Evolutionary conservation across 192 early-diverging fungal species (phyloP).

Genomic region (Hyaloraphidium curvatum): DNA sequence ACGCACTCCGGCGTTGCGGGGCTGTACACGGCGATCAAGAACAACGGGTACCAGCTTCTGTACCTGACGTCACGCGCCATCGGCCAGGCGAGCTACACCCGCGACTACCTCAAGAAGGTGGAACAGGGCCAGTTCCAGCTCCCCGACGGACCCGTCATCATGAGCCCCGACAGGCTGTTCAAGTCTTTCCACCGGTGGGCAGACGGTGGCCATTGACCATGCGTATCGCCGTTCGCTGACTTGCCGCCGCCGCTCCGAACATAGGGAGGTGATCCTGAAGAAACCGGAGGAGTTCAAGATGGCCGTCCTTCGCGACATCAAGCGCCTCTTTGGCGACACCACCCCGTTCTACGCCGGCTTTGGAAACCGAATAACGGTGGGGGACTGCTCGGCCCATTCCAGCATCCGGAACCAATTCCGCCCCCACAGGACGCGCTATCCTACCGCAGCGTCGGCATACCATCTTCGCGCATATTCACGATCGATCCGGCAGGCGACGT

Average conservation of each 20-base stretch:
- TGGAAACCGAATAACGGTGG: slow-evolving; percentile 5
- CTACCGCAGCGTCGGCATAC: slow-evolving; percentile 84
- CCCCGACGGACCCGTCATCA: slow-evolving; percentile 85
- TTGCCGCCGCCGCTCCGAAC: too few species aligned
- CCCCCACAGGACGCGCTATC: slow-evolving; percentile 58
- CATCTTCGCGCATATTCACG: slow-evolving; percentile 84
- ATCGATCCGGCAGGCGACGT: slow-evolving; percentile 83
- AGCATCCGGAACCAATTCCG: too few species aligned
- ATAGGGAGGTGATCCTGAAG: slow-evolving; percentile 74
- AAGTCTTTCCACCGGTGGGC: slow-evolving; percentile 61
- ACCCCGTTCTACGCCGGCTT: slow-evolving; percentile 82
- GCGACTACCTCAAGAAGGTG: slow-evolving; percentile 78
- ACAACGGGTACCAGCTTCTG: slow-evolving; percentile 86
- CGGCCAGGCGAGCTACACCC: slow-evolving; percentile 78
- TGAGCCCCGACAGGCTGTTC: slow-evolving; percentile 87
- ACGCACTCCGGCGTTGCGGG: slow-evolving; percentile 92
- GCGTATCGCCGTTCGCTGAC: too few species aligned
- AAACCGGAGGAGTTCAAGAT: slow-evolving; percentile 97
- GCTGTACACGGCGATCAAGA: slow-evolving; percentile 80
- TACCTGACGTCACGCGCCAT: slow-evolving; percentile 91
- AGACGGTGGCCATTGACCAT: neutral
- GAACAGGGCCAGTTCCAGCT: slow-evolving; percentile 72
- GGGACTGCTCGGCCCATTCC: neutral
- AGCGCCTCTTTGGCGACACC: slow-evolving; percentile 52
- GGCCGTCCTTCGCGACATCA: slow-evolving; percentile 78